A percentile compares a stretch with the other conserved stretches of the same genome.
These are phyloP conservation scores for Yamadazyma phyllophila DNA, from an alignment of 805 yeast genomes.

Conservation along the genomic window DNA sequence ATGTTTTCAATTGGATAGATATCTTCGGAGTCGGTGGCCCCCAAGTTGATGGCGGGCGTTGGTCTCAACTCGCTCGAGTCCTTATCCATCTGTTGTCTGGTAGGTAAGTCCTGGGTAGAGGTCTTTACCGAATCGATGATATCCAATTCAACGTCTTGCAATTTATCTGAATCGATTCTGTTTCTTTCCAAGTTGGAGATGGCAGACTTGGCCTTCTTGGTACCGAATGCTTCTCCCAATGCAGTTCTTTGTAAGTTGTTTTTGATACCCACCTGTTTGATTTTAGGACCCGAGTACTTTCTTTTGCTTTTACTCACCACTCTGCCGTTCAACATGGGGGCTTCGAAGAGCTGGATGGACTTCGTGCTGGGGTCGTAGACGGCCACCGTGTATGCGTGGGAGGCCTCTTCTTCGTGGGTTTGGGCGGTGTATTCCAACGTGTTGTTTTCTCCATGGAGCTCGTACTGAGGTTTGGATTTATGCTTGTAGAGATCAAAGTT, in stretches of 20 bases:
- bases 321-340: conserved; percentile 60
- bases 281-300: conserved; percentile 56
- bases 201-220: conserved; percentile 92
- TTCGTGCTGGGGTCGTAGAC: conserved; percentile 69
- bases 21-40: conserved; percentile 81
- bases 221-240: conserved; percentile 95
- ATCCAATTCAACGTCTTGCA: conserved; percentile 71
- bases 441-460: conserved; percentile 74
- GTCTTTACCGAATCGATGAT: conserved; percentile 75
- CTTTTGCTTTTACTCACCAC: conserved; percentile 63
- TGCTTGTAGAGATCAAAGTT: conserved; percentile 62
- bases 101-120: conserved; percentile 71
- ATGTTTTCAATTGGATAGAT: conserved; percentile 73
- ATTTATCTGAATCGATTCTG: conserved; percentile 78
- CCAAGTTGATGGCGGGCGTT: conserved; percentile 72
- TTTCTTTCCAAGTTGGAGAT: conserved; percentile 78
- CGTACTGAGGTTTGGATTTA: conserved; percentile 39
- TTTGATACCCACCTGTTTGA: conserved; percentile 54
- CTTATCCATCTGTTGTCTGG: conserved; percentile 59
- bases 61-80: conserved; percentile 69
- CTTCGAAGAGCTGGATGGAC: conserved; percentile 59
- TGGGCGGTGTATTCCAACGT: conserved; percentile 71
- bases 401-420: conserved; percentile 27
- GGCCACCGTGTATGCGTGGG: conserved; percentile 66
- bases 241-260: conserved; percentile 68